Base-by-base conservation (phyloP, 1,139 yeast genomes). In the Candida sp. region DNA sequence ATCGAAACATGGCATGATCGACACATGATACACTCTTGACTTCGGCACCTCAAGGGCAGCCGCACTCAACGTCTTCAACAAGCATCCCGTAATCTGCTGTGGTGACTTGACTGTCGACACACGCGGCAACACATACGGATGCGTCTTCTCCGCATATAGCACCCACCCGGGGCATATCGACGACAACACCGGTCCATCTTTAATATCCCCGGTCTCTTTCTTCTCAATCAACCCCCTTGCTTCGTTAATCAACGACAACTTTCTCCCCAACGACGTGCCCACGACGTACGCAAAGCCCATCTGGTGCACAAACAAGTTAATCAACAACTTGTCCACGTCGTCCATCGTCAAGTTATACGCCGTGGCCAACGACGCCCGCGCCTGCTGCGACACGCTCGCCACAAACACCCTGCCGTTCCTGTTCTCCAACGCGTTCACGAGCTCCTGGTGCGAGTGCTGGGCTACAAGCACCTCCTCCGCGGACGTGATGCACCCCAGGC, bases 101-200 rank as follows among this genome's bases (percentile, higher is more conserved):
- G 99, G 96, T 1, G 97, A 90, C 62, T 91, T 90, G 47, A 89
- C 87, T 32, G 78, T 77, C 25, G 88, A 77, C 48, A 88, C 55
- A 54, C 73, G 52, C 0, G 93, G 88, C 27, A 92, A 72, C 23
- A 94, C 75, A 55, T 89, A 86, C 0, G 96, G 96, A 67, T 94
- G 98, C 0, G 98, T 93, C 73, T 94, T 94, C 63, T 94, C 99
- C 0, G 94, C 97, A 63, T 94, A 94, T 35, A 96, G 77, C 0
- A 96, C 96, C 93, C 97, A 94, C 0, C 99, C 99, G 0, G 99
- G 99, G 67, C 98, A 94, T 2, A 89, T 79, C 4, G 91, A 77
- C 58, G 90, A 75, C 60, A 86, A 62, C 17, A 81, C 52, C 33
- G 91, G 92, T 11, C 76, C 74, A 8, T 54, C 54, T 8, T 31